A percentile compares a stretch with the other conserved stretches of the same genome.
Conservation (phyloP, 2,329 filamentous ascomycete species). For the Aspergillus bombycis region DNA sequence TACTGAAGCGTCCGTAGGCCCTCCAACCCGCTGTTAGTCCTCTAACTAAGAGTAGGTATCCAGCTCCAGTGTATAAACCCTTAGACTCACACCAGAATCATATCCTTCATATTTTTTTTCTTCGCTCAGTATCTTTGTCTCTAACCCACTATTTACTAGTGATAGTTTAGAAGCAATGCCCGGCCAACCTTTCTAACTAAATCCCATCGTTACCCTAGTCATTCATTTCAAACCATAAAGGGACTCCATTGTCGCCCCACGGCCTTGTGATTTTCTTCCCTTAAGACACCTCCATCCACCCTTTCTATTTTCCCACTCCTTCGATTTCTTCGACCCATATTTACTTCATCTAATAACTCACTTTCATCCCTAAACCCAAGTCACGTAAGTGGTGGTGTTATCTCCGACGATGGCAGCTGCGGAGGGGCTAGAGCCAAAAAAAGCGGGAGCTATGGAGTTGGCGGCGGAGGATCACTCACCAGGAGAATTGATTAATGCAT, state of each 20-base stretch:
- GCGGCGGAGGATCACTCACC: conserved; percentile 30
- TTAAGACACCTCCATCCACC: background rate
- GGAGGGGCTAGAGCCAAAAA: conserved; percentile 20
- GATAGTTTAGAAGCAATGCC: background rate
- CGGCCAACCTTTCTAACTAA: background rate
- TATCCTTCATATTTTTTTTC: conserved; percentile 7
- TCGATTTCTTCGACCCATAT: background rate
- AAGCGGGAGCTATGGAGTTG: conserved; percentile 26
- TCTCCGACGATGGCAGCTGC: conserved; percentile 21
- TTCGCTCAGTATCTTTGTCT: background rate
- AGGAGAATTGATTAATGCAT: conserved; percentile 61
- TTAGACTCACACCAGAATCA: background rate
- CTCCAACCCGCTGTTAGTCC: too few relatives aligned
- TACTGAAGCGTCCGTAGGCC: background rate
- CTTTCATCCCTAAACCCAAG: background rate
- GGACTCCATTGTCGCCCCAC: background rate
- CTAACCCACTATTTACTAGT: background rate
- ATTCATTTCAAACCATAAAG: background rate
- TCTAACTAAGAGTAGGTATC: background rate
- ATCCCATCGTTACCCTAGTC: background rate
- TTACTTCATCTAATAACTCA: background rate
- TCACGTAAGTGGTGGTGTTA: background rate
- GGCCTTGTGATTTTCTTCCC: background rate
- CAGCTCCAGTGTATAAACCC: conserved; percentile 16
- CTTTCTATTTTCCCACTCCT: background rate